A percentile compares a stretch with the other conserved stretches of the same genome.
These are phyloP conservation scores for Vigna hirtella DNA, from an alignment of 306 rosid species.

Conservation along the genomic window DNA sequence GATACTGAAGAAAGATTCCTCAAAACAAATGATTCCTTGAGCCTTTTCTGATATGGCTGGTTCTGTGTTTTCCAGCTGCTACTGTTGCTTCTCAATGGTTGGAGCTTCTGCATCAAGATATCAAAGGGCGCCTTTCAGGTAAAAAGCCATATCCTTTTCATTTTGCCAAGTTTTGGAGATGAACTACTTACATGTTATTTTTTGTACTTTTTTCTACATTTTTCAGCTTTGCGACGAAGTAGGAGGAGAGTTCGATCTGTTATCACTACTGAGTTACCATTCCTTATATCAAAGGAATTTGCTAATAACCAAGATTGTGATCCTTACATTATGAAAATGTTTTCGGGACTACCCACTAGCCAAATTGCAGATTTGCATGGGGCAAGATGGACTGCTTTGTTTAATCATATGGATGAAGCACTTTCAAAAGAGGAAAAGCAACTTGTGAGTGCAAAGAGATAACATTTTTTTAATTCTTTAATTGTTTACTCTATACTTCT, in stretches of 20 bases:
- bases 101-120: conserved; percentile 86
- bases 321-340: conserved; percentile 42
- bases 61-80: conserved; percentile 80
- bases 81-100: conserved; percentile 96
- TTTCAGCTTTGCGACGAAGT: conserved; percentile 83
- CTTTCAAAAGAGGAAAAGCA: conserved; percentile 95
- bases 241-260: conserved; percentile 84
- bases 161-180: conserved; percentile 23
- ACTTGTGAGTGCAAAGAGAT: conserved; percentile 64
- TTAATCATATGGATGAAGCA: conserved; percentile 85
- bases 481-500: conserved; percentile 2
- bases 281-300: conserved; percentile 79
- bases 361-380: conserved; percentile 76
- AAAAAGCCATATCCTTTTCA: conserved; percentile 43
- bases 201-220: conserved; percentile 41
- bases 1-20: conserved; percentile 12
- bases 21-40: conserved; percentile 11
- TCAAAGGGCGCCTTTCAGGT: conserved; percentile 93
- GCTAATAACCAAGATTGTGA: conserved; percentile 58
- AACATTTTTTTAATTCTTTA: conserved; percentile 6
- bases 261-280: conserved; percentile 81
- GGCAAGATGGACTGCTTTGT: conserved; percentile 78
- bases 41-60: conserved; percentile 37
- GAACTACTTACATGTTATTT: conserved; percentile 27
- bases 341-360: conserved; percentile 48